Percentiles rank a stretch among this genome's conserved stretches.
phyloP scores from a whole-genome alignment of 129 eudicot genomes.

The Saposhnikovia divaricata region DNA sequence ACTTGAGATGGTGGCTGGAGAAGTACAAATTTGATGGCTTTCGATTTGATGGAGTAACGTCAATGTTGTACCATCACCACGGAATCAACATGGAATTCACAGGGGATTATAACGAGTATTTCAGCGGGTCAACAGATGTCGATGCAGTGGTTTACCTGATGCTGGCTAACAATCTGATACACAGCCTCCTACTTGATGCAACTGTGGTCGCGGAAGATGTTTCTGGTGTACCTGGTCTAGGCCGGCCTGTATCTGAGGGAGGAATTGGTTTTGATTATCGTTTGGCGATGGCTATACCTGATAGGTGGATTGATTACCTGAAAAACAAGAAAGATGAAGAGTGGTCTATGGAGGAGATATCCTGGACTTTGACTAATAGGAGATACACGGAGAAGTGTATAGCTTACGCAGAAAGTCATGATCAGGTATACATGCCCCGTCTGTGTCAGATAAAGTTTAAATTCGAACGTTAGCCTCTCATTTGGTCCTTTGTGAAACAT shows the following conservation, averaged over 20 bases:
- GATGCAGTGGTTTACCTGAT: constrained; percentile 86
- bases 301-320: constrained; percentile 88
- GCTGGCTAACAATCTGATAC: constrained; percentile 81
- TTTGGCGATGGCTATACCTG: constrained; percentile 94
- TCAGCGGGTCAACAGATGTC: constrained; percentile 77
- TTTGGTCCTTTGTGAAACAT: not conserved
- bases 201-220: constrained; percentile 92
- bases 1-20: constrained; percentile 86
- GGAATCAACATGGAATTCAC: constrained; percentile 71
- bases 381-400: constrained; percentile 88
- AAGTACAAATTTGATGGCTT: constrained; percentile 90
- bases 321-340: constrained; percentile 86
- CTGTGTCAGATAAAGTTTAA: not conserved
- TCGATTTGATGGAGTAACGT: constrained; percentile 94
- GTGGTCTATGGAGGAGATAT: constrained; percentile 85
- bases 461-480: not conserved
- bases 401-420: constrained; percentile 98
- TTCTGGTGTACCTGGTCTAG: constrained; percentile 96
- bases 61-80: constrained; percentile 89
- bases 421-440: constrained; percentile 54
- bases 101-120: constrained; percentile 71
- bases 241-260: constrained; percentile 78
- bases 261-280: constrained; percentile 97
- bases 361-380: constrained; percentile 79
- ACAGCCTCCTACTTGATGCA: constrained; percentile 61